Evolutionary conservation across 805 yeast genomes (phyloP).

Genomic region (Candida coleopterorum): DNA sequence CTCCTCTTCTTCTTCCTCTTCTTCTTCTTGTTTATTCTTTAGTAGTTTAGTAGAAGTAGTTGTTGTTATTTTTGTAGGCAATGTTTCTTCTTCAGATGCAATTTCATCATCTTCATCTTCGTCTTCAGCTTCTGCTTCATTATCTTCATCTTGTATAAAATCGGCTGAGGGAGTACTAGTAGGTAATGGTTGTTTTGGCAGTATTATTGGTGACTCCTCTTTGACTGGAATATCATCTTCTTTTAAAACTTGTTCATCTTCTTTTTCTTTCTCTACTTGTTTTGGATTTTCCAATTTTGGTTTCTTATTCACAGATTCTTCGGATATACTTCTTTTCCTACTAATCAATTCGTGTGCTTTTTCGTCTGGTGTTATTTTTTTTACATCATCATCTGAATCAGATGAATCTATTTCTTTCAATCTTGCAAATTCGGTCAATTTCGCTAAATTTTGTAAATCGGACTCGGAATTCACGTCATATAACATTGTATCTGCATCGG

Average conservation of each 20-base stretch:
- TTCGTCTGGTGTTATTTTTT: neutral
- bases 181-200: no score
- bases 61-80: no score
- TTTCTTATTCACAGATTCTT: neutral
- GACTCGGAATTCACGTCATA: slow-evolving; percentile 18
- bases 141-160: slow-evolving; percentile 10
- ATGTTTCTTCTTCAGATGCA: slow-evolving; percentile 14
- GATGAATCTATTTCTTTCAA: slow-evolving; percentile 34
- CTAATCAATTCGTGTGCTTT: slow-evolving; percentile 2
- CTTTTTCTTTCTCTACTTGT: slow-evolving; percentile 18
- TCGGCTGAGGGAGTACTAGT: no score
- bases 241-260: slow-evolving; percentile 13
- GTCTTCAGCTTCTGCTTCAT: slow-evolving; percentile 11
- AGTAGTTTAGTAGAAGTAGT: no score
- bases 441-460: slow-evolving; percentile 36
- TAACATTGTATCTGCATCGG: slow-evolving; percentile 80
- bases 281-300: slow-evolving; percentile 5
- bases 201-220: slow-evolving; percentile 2
- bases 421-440: slow-evolving; percentile 39
- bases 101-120: slow-evolving; percentile 14
- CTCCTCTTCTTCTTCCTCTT: slow-evolving; percentile 14
- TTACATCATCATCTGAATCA: slow-evolving; percentile 8
- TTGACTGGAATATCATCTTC: slow-evolving; percentile 8
- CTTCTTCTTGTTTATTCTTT: slow-evolving; percentile 12
- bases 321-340: slow-evolving; percentile 1